Conservation (phyloP, 2,329 filamentous ascomycete species). For the Pseudogymnoascus sp. region DNA sequence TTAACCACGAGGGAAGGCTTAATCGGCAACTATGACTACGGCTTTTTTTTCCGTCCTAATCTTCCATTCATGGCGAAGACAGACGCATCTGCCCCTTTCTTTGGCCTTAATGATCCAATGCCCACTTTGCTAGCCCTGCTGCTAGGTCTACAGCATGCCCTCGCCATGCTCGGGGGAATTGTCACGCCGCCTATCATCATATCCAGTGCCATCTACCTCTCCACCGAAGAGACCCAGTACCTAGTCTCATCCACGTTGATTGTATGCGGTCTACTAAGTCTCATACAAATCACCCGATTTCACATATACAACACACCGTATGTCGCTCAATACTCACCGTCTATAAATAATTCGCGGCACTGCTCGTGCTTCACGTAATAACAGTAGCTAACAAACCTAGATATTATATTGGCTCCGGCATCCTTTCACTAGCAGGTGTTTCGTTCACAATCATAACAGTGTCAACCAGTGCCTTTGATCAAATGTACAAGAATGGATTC, state of each 20-base stretch:
- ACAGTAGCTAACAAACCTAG: background rate
- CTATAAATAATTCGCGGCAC: background rate
- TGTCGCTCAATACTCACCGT: background rate
- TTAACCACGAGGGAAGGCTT: constrained; percentile 58
- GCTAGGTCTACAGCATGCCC: constrained; percentile 60
- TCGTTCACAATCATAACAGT: constrained; percentile 61
- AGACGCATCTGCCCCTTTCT: constrained; percentile 54
- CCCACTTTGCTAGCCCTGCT: constrained; percentile 58
- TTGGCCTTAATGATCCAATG: constrained; percentile 60
- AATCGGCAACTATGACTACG: constrained; percentile 84
- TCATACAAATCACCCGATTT: constrained; percentile 58
- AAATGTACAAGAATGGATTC: constrained; percentile 58
- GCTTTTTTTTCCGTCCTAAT: constrained; percentile 62
- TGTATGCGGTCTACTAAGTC: constrained; percentile 55
- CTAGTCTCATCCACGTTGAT: constrained; percentile 63
- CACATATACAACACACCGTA: constrained; percentile 54
- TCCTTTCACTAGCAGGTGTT: constrained; percentile 61
- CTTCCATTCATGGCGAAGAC: constrained; percentile 70
- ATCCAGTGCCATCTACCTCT: constrained; percentile 49
- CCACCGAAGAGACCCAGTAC: constrained; percentile 47
- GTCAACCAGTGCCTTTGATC: constrained; percentile 50
- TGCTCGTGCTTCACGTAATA: too few relatives aligned
- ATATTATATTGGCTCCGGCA: constrained; percentile 53
- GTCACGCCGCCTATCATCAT: constrained; percentile 56
- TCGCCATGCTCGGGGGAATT: constrained; percentile 56